These are phyloP conservation scores for Coniferiporia sulphurascens DNA, from an alignment of 1,284 basidiomycete species.

Conservation along the genomic window DNA sequence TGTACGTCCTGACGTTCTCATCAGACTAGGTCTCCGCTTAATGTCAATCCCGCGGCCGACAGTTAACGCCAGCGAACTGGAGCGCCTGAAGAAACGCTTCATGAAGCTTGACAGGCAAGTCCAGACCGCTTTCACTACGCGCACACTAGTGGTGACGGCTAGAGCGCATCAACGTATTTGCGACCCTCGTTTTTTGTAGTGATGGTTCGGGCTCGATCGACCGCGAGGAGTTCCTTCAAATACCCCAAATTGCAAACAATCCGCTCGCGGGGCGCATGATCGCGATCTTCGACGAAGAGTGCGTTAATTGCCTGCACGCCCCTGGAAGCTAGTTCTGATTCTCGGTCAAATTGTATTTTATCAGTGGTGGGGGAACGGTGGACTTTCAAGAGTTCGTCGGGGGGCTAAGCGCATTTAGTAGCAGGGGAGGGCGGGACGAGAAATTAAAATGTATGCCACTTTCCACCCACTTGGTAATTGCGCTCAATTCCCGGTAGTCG, in stretches of 20 bases:
- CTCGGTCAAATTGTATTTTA: neutral
- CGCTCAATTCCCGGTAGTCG: conserved; percentile 49
- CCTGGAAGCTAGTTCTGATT: neutral
- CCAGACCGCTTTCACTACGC: neutral
- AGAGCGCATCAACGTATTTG: neutral
- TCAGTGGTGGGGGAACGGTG: conserved; percentile 92
- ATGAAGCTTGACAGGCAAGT: conserved; percentile 93
- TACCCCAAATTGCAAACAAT: conserved; percentile 98
- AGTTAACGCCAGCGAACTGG: conserved; percentile 91
- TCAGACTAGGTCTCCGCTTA: neutral
- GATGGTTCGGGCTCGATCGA: conserved; percentile 98
- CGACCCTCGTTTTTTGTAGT: conserved; percentile 33
- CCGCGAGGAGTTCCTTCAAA: conserved; percentile 97
- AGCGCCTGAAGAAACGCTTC: conserved; percentile 96
- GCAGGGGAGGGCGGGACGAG: conserved; percentile 92
- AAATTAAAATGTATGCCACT: conserved; percentile 83
- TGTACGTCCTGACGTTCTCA: conserved; percentile 48
- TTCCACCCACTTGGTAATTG: conserved; percentile 6
- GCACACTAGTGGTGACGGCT: neutral
- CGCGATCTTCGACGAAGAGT: conserved; percentile 99
- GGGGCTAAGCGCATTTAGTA: conserved; percentile 95
- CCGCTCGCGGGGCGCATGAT: conserved; percentile 97
- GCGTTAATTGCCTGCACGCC: conserved; percentile 30
- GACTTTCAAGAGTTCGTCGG: conserved; percentile 99
- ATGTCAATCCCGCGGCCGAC: conserved; percentile 20